phyloP scores from a whole-genome alignment of 805 yeast genomes.

The Pichia membranifaciens region DNA sequence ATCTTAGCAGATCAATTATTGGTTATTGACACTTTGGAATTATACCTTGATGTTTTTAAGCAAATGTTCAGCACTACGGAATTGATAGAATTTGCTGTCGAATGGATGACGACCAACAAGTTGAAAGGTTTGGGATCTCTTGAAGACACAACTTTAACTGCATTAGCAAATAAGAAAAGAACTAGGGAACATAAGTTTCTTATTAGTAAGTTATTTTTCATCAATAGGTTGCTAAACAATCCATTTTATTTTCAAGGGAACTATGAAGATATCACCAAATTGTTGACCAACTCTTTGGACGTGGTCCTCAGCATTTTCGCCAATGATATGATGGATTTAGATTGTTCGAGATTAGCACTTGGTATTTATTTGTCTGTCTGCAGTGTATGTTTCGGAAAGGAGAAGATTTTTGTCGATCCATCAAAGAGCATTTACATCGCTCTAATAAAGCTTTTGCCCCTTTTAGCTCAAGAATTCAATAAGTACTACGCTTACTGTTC shows the following conservation, averaged over 20 bases:
- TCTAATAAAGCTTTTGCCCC: slow-evolving; percentile 48
- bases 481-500: slow-evolving; percentile 47
- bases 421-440: slow-evolving; percentile 38
- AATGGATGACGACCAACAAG: slow-evolving; percentile 50
- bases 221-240: slow-evolving; percentile 47
- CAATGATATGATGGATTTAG: slow-evolving; percentile 45
- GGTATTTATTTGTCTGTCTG: slow-evolving; percentile 51
- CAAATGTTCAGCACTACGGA: slow-evolving; percentile 34
- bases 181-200: slow-evolving; percentile 50
- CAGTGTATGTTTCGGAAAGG: slow-evolving; percentile 21
- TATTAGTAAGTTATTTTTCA: slow-evolving; percentile 53
- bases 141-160: slow-evolving; percentile 24
- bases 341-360: slow-evolving; percentile 58
- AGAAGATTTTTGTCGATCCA: slow-evolving; percentile 21
- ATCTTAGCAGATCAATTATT: slow-evolving; percentile 59
- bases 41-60: slow-evolving; percentile 43
- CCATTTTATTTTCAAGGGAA: not conserved
- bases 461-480: slow-evolving; percentile 45
- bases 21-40: slow-evolving; percentile 54
- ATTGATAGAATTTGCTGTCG: slow-evolving; percentile 37
- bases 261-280: slow-evolving; percentile 25
- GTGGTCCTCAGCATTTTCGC: slow-evolving; percentile 56
- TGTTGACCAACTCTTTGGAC: slow-evolving; percentile 42
- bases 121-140: slow-evolving; percentile 49
- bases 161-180: slow-evolving; percentile 31